phyloP scores from a whole-genome alignment of 1,139 yeast genomes.

The Hanseniaspora sp. region DNA sequence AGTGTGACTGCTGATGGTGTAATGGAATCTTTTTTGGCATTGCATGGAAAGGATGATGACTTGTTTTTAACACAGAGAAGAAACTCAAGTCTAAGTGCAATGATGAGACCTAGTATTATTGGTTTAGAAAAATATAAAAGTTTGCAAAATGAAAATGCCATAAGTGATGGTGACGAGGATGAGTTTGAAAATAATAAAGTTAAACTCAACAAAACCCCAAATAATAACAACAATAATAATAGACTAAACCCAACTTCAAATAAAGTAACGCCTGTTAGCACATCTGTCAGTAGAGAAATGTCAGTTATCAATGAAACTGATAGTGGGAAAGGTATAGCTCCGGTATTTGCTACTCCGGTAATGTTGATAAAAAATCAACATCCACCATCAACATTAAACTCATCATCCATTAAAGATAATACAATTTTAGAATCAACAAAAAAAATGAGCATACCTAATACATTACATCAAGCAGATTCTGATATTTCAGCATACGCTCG shows the following conservation, averaged over 20 bases:
- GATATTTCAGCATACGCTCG: slow-evolving; percentile 88
- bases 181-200: slow-evolving; percentile 16
- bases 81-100: slow-evolving; percentile 6
- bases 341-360: slow-evolving; percentile 6
- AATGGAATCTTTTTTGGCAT: slow-evolving; percentile 20
- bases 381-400: slow-evolving; percentile 8
- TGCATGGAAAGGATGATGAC: slow-evolving; percentile 26
- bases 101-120: slow-evolving; percentile 8
- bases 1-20: slow-evolving; percentile 14
- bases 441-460: not conserved
- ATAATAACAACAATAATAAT: slow-evolving; percentile 7
- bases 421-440: slow-evolving; percentile 6
- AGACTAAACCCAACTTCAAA: not conserved
- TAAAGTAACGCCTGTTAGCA: not conserved
- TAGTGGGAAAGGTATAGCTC: not conserved
- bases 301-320: not conserved
- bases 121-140: slow-evolving; percentile 8
- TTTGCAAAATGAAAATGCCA: slow-evolving; percentile 8
- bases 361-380: slow-evolving; percentile 9
- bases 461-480: slow-evolving; percentile 24
- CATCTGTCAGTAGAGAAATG: slow-evolving; percentile 7
- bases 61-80: slow-evolving; percentile 20
- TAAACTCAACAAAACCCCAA: slow-evolving; percentile 15
- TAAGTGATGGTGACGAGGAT: slow-evolving; percentile 17
- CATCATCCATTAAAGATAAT: slow-evolving; percentile 11